phyloP scores from a whole-genome alignment of 768 basidiomycete genomes.

The Lepiota subincarnata region DNA sequence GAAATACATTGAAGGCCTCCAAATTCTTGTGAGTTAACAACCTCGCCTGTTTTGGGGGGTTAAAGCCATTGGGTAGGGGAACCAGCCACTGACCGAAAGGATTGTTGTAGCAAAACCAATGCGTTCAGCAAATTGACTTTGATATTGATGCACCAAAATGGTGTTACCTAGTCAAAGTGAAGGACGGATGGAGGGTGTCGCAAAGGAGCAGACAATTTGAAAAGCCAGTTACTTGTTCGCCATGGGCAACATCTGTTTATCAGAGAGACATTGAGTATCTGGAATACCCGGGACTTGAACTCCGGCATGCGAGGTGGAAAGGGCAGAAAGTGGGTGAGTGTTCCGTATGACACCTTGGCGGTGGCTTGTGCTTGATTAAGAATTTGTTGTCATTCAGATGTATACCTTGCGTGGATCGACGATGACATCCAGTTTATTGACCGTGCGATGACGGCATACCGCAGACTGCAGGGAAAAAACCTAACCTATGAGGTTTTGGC shows the following conservation, averaged over 20 bases:
- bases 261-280: conserved; percentile 2
- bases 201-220: neutral
- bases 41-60: neutral
- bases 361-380: neutral
- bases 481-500: conserved; percentile 5
- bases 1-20: too few species aligned
- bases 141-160: neutral
- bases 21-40: too few species aligned
- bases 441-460: conserved; percentile 11
- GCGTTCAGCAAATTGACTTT: neutral
- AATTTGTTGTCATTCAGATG: neutral
- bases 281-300: neutral
- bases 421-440: neutral
- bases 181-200: neutral
- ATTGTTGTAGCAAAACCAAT: conserved; percentile 5
- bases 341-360: neutral
- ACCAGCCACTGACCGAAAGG: neutral
- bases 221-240: neutral
- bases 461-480: conserved; percentile 1
- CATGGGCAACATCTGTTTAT: neutral
- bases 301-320: neutral
- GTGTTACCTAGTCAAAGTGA: neutral
- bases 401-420: neutral
- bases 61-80: too few species aligned
- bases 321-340: conserved; percentile 9